These are phyloP conservation scores for Trichomonas vaginalis DNA, from an alignment of 208 protist genomes.

Conservation along the genomic window DNA sequence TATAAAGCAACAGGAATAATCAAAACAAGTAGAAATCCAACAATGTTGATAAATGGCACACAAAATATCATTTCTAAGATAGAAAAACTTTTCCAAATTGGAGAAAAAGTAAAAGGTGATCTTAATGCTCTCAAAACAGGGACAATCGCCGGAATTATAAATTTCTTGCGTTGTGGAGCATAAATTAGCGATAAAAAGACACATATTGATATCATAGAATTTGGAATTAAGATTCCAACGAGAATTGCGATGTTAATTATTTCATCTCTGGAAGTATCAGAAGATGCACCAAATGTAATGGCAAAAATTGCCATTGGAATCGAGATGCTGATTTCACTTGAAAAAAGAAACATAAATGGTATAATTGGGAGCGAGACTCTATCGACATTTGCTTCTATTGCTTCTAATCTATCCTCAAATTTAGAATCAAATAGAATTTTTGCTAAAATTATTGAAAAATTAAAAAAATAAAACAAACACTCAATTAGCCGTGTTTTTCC, in stretches of 20 bases:
- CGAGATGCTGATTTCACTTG: neutral
- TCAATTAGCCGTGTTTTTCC: neutral
- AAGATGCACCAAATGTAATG: neutral
- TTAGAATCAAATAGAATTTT: neutral
- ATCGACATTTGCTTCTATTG: neutral
- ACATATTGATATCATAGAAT: neutral
- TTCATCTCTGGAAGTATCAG: neutral
- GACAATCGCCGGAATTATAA: neutral
- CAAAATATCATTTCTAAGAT: neutral
- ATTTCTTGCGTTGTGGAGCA: neutral
- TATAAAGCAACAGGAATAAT: neutral
- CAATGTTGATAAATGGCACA: neutral
- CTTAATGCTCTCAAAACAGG: neutral
- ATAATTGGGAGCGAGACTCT: neutral
- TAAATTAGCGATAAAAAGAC: neutral
- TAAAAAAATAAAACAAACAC: neutral
- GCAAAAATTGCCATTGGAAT: neutral
- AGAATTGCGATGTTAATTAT: neutral
- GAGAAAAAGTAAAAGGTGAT: neutral
- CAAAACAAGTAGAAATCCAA: neutral
- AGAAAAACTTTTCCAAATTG: neutral
- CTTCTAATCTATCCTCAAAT: neutral
- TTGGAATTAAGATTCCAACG: neutral
- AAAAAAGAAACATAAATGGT: neutral
- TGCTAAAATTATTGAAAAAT: neutral